Conservation (phyloP, 1,139 yeast genomes). For the Taphrina confusa region DNA sequence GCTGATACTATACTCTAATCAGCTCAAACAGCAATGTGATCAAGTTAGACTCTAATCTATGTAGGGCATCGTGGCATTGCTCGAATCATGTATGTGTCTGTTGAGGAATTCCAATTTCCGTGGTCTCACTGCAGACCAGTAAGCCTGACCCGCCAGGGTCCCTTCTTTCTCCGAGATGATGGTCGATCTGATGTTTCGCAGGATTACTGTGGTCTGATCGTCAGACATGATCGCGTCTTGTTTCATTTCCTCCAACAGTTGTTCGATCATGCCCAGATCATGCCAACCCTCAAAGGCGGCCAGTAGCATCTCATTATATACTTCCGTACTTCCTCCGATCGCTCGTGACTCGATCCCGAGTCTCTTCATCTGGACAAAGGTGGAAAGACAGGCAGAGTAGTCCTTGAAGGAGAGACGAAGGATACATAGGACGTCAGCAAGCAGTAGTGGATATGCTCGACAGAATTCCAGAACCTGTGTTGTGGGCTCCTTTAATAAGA, state of each 20-base stretch:
- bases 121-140: not conserved
- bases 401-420: constrained; percentile 46
- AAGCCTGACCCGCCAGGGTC: not conserved
- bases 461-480: constrained; percentile 35
- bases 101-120: constrained; percentile 5
- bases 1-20: too few species aligned
- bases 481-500: constrained; percentile 36
- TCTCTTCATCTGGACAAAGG: constrained; percentile 49
- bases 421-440: constrained; percentile 42
- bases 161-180: constrained; percentile 14
- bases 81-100: not conserved
- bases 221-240: constrained; percentile 47
- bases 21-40: too few species aligned
- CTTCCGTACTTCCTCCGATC: constrained; percentile 49
- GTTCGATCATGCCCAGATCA: constrained; percentile 48
- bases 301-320: constrained; percentile 49
- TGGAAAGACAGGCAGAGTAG: constrained; percentile 49
- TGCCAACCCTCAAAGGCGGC: constrained; percentile 50
- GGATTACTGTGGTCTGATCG: constrained; percentile 46
- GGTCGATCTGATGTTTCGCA: constrained; percentile 44
- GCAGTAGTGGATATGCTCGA: constrained; percentile 41
- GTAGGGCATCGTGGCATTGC: not conserved
- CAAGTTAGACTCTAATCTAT: too few species aligned
- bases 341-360: constrained; percentile 48
- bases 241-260: constrained; percentile 49